Conservation (phyloP, 768 basidiomycete species). For the Tricholoma flavovirens region DNA sequence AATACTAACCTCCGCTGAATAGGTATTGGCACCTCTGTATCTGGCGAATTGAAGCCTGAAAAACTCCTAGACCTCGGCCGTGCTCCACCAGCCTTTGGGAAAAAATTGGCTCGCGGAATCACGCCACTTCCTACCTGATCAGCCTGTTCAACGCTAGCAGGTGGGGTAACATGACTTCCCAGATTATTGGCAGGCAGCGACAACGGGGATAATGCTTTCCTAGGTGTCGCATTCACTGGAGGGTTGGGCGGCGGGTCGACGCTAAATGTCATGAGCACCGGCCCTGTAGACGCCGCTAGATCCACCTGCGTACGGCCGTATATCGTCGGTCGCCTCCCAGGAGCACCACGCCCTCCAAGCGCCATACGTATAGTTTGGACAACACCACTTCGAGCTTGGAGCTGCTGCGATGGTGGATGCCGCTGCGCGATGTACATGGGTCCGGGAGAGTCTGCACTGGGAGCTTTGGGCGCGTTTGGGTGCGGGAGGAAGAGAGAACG, state of each 20-base stretch:
- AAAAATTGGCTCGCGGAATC: constrained; percentile 59
- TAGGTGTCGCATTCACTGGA: neutral
- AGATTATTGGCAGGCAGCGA: constrained; percentile 2
- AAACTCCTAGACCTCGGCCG: constrained; percentile 75
- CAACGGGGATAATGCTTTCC: neutral
- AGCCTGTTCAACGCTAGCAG: neutral
- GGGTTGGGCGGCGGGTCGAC: constrained; percentile 38
- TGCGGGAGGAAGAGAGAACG: constrained; percentile 40
- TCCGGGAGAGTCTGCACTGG: constrained; percentile 33
- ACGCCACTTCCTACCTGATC: constrained; percentile 13
- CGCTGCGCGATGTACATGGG: constrained; percentile 49
- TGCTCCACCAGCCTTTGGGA: constrained; percentile 44
- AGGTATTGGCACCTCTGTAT: constrained; percentile 24
- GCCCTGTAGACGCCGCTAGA: constrained; percentile 40
- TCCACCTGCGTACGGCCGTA: constrained; percentile 55
- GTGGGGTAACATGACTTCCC: neutral
- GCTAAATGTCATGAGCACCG: constrained; percentile 58
- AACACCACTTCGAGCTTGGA: constrained; percentile 6
- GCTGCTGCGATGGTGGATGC: constrained; percentile 10
- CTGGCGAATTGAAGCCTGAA: constrained; percentile 54
- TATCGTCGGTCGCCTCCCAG: constrained; percentile 42
- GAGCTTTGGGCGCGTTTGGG: constrained; percentile 41
- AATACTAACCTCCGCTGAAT: constrained; percentile 25
- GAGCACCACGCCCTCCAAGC: constrained; percentile 10
- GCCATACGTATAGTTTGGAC: constrained; percentile 26